These are phyloP conservation scores for Lumnitzera racemosa DNA, from an alignment of 345 rosid species.

Conservation along the genomic window DNA sequence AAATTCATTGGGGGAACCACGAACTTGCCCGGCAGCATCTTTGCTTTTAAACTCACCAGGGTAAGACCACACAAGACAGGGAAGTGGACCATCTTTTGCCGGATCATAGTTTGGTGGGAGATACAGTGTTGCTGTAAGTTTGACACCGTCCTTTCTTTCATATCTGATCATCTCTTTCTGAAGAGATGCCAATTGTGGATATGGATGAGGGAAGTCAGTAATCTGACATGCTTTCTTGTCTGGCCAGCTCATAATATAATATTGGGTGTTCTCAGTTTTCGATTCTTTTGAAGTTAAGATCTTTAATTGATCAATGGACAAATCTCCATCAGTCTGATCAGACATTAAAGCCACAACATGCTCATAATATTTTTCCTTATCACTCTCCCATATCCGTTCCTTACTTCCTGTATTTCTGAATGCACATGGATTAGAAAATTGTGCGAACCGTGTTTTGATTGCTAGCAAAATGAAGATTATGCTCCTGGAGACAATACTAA, in stretches of 20 bases:
- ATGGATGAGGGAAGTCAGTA: conserved; percentile 90
- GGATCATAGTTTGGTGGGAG: conserved; percentile 92
- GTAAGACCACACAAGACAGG: conserved; percentile 93
- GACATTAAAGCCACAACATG: conserved; percentile 89
- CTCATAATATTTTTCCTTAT: conserved; percentile 85
- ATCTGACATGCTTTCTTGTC: conserved; percentile 70
- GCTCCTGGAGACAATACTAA: conserved; percentile 1
- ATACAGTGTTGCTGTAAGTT: conserved; percentile 89
- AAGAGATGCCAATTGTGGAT: conserved; percentile 85
- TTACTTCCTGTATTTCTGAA: conserved; percentile 83
- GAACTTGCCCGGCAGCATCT: conserved; percentile 99
- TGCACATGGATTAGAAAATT: conserved; percentile 23
- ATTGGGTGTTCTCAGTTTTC: conserved; percentile 91
- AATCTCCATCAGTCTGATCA: conserved; percentile 74
- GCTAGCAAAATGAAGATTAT: background rate
- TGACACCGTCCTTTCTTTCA: conserved; percentile 94
- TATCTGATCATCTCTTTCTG: conserved; percentile 98
- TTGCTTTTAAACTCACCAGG: conserved; percentile 99
- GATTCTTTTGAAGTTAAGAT: conserved; percentile 87
- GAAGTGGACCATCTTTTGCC: conserved; percentile 84
- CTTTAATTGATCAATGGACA: conserved; percentile 61
- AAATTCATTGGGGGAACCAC: conserved; percentile 99
- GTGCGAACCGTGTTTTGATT: conserved; percentile 7
- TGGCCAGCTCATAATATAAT: conserved; percentile 78
- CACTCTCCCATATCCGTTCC: conserved; percentile 97